phyloP scores from a whole-genome alignment of 1,139 yeast genomes.

The Spathaspora sp. region DNA sequence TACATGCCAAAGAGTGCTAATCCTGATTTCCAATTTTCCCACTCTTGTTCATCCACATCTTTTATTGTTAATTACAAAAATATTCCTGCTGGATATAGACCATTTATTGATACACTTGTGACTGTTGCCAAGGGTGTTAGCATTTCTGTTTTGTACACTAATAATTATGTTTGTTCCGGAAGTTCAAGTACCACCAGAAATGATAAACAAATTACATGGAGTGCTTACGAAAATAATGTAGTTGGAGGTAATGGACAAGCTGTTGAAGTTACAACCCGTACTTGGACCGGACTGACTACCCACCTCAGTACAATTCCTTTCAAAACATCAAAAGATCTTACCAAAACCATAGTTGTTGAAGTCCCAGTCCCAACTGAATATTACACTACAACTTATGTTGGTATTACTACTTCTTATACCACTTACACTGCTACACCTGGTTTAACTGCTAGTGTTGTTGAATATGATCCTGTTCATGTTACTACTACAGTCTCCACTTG shows the following conservation, averaged over 20 bases:
- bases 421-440: slow-evolving; percentile 12
- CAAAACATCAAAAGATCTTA: slow-evolving; percentile 9
- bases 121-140: slow-evolving; percentile 2
- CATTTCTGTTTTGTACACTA: not conserved
- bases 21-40: slow-evolving; percentile 7
- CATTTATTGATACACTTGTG: slow-evolving; percentile 22
- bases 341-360: slow-evolving; percentile 15
- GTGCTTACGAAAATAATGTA: not conserved
- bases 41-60: slow-evolving; percentile 17
- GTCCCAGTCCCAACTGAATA: slow-evolving; percentile 21
- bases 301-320: slow-evolving; percentile 7
- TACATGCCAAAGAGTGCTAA: slow-evolving; percentile 14
- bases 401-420: slow-evolving; percentile 7
- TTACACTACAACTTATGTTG: slow-evolving; percentile 18
- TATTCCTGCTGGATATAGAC: slow-evolving; percentile 32
- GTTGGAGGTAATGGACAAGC: not conserved
- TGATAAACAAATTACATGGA: not conserved
- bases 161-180: slow-evolving; percentile 10
- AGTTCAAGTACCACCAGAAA: slow-evolving; percentile 2
- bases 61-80: slow-evolving; percentile 13
- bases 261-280: slow-evolving; percentile 2
- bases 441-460: slow-evolving; percentile 16
- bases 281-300: slow-evolving; percentile 10
- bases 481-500: slow-evolving; percentile 5
- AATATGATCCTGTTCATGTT: slow-evolving; percentile 16